phyloP scores from a whole-genome alignment of 2,329 filamentous ascomycete species.

The Trichoderma brevicompactum region DNA sequence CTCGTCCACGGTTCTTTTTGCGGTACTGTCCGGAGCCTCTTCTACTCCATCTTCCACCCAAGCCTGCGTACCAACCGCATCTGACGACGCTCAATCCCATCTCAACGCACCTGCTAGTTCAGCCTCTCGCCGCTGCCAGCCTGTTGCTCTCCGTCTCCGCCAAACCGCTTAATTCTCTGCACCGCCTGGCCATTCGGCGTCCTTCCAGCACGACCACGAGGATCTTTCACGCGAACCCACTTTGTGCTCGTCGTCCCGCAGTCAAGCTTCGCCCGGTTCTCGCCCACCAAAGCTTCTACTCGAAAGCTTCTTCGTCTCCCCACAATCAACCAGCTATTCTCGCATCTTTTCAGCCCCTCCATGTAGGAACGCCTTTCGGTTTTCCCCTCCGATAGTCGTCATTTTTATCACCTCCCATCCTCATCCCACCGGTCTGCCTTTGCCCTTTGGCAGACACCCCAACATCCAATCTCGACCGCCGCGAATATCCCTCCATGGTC shows the following conservation, averaged over 20 bases:
- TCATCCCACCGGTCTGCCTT: conserved; percentile 44
- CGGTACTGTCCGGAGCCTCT: conserved; percentile 33
- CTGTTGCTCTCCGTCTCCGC: conserved; percentile 33
- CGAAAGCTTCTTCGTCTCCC: conserved; percentile 14
- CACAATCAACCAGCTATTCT: conserved; percentile 28
- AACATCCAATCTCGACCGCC: conserved; percentile 39
- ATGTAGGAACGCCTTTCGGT: conserved; percentile 43
- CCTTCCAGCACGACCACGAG: conserved; percentile 26
- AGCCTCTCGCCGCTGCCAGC: conserved; percentile 31
- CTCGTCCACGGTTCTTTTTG: conserved; percentile 39
- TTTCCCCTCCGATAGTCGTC: conserved; percentile 35
- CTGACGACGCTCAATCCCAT: conserved; percentile 37
- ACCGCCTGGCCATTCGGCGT: conserved; percentile 25
- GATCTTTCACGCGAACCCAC: conserved; percentile 29
- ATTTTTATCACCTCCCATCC: conserved; percentile 35
- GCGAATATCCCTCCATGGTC: conserved; percentile 57
- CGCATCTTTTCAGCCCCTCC: conserved; percentile 37
- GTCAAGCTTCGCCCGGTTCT: conserved; percentile 16
- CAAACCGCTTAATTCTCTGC: conserved; percentile 18
- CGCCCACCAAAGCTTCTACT: conserved; percentile 16
- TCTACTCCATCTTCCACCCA: conserved; percentile 40
- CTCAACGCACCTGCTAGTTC: conserved; percentile 31
- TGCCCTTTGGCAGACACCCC: conserved; percentile 45
- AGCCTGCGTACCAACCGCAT: conserved; percentile 29
- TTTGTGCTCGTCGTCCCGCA: conserved; percentile 25